These are phyloP conservation scores for Leishmania tarentolae DNA, from an alignment of 208 protist species.

Conservation along the genomic window DNA sequence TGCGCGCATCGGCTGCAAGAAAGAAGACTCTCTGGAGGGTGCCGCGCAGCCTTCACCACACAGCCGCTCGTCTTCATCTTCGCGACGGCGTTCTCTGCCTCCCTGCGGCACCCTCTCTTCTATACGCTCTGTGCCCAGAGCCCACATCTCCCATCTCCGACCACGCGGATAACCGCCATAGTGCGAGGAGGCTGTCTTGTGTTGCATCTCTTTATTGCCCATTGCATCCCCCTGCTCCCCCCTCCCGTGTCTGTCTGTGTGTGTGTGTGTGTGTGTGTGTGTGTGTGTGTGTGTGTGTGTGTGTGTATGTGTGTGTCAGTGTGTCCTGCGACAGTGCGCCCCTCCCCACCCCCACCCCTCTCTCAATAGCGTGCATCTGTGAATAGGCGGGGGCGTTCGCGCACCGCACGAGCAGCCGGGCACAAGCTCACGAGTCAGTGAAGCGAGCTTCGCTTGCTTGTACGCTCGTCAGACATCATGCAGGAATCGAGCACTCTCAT, in stretches of 20 bases:
- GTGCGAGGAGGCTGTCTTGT: too few species aligned
- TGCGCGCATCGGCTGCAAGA: not conserved
- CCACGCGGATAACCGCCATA: too few species aligned
- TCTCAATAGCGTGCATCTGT: not conserved
- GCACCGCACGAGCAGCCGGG: not conserved
- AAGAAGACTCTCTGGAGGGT: not conserved
- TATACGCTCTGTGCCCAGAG: not conserved
- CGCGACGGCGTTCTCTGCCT: not conserved
- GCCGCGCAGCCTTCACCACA: not conserved
- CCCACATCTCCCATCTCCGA: not conserved
- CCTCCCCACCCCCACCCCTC: not conserved
- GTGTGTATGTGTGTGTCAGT: too few species aligned
- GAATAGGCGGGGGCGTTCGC: not conserved
- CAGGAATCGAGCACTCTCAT: slow-evolving; percentile 58
- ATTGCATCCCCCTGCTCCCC: too few species aligned
- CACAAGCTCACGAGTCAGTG: not conserved
- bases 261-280: too few species aligned
- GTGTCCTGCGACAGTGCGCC: too few species aligned
- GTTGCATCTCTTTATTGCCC: too few species aligned
- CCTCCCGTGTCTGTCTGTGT: too few species aligned
- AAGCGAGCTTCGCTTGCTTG: not conserved
- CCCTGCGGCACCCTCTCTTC: not conserved
- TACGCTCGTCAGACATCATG: slow-evolving; percentile 8
- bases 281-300: too few species aligned
- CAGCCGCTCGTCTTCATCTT: not conserved